phyloP scores from a whole-genome alignment of 441 rosid genomes.

The Manihot esculenta region DNA sequence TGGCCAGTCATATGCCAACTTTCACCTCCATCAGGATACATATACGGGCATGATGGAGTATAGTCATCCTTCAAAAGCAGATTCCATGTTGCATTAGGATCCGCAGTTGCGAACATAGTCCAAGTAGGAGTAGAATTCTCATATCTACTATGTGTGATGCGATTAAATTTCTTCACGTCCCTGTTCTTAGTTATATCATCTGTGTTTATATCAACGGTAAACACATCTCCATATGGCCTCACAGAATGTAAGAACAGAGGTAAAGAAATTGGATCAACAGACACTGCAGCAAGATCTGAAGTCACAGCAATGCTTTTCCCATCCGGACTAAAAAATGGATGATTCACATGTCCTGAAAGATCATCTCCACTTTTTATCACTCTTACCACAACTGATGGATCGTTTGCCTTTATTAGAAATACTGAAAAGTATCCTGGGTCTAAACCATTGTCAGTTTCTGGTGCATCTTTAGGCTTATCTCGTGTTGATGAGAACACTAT shows the following conservation, averaged over 20 bases:
- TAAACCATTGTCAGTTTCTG: slow-evolving; percentile 3
- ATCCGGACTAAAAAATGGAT: slow-evolving; percentile 8
- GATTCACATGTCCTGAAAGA: slow-evolving; percentile 9
- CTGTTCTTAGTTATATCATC: slow-evolving; percentile 4
- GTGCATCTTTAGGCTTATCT: slow-evolving; percentile 9
- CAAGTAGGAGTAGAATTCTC: slow-evolving; percentile 13
- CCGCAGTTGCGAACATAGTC: slow-evolving; percentile 4
- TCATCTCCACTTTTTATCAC: slow-evolving; percentile 7
- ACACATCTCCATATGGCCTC: slow-evolving; percentile 8
- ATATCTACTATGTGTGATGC: slow-evolving; percentile 11
- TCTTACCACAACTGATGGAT: slow-evolving; percentile 4
- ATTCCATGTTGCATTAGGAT: slow-evolving; percentile 2
- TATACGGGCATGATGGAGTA: not conserved
- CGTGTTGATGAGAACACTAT: slow-evolving; percentile 7
- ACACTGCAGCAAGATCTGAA: slow-evolving; percentile 10
- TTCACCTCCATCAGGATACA: not conserved
- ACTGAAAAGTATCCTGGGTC: slow-evolving; percentile 8
- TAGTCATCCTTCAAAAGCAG: not conserved
- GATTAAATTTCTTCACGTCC: slow-evolving; percentile 4
- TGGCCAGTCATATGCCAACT: slow-evolving; percentile 11
- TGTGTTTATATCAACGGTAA: not conserved
- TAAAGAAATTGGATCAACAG: slow-evolving; percentile 6
- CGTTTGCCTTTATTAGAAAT: not conserved
- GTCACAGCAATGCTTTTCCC: slow-evolving; percentile 8
- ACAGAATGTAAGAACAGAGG: slow-evolving; percentile 5